Conservation (phyloP, 192 early-diverging fungal genomes). For the Jimgerdemannia lactiflua region DNA sequence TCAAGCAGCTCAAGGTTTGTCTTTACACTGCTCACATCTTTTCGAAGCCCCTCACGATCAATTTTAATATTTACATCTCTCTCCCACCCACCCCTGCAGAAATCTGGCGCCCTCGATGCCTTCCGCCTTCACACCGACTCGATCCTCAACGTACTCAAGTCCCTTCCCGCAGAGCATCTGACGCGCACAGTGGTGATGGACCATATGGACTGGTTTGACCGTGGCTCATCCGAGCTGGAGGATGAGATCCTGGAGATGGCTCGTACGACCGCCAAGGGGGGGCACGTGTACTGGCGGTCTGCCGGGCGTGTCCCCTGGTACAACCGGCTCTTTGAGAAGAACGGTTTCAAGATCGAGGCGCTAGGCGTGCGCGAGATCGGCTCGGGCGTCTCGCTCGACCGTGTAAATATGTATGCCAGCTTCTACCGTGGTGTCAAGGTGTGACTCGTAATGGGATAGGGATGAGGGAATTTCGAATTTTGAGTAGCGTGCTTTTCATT, state of each 20-base stretch:
- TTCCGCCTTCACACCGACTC: constrained; percentile 81
- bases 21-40: constrained; percentile 8
- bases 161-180: constrained; percentile 61
- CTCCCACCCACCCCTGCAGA: constrained; percentile 5
- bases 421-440: constrained; percentile 56
- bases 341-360: constrained; percentile 66
- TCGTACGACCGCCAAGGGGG: constrained; percentile 55
- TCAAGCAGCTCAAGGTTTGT: constrained; percentile 47
- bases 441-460: constrained; percentile 7
- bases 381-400: constrained; percentile 61
- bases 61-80: not conserved
- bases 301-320: constrained; percentile 84
- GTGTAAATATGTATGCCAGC: constrained; percentile 86
- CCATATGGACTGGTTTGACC: constrained; percentile 84
- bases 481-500: no score
- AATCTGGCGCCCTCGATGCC: constrained; percentile 42
- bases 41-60: constrained; percentile 6
- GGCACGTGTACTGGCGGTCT: constrained; percentile 77
- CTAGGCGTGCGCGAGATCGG: constrained; percentile 67
- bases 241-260: constrained; percentile 67
- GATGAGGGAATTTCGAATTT: no score
- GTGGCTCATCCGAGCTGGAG: constrained; percentile 51
- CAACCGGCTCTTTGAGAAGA: constrained; percentile 65
- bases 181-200: constrained; percentile 82
- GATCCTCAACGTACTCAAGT: constrained; percentile 64